These are phyloP conservation scores for Abortiporus biennis DNA, from an alignment of 1,284 basidiomycete species.

Conservation along the genomic window DNA sequence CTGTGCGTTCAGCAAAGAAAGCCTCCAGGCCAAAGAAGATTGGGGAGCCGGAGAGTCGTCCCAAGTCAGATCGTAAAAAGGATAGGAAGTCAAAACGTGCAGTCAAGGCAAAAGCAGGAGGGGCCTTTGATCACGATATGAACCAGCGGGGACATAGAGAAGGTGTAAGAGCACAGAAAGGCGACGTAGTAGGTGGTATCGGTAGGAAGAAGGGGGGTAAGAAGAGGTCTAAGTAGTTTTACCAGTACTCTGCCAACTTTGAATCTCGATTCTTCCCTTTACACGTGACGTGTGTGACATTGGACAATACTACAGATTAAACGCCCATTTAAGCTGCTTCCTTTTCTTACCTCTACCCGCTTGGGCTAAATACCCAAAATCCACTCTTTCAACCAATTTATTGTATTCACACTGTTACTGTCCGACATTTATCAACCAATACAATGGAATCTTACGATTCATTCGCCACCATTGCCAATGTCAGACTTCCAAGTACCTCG, in stretches of 20 bases:
- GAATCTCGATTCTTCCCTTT: no score
- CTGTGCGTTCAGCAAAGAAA: constrained; percentile 85
- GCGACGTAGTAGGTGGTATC: constrained; percentile 36
- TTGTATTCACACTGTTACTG: no score
- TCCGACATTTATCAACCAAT: no score
- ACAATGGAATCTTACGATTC: constrained; percentile 3
- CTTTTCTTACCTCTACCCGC: no score
- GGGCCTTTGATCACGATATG: constrained; percentile 27
- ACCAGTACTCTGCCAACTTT: no score
- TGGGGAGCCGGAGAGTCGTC: constrained; percentile 28
- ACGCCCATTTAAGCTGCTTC: no score
- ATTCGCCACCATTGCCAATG: constrained; percentile 51
- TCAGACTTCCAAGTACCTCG: constrained; percentile 49
- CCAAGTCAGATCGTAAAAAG: constrained; percentile 19
- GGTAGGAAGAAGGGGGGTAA: constrained; percentile 44
- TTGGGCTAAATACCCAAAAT: no score
- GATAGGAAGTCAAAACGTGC: constrained; percentile 13
- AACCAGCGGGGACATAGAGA: constrained; percentile 25
- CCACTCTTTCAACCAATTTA: no score
- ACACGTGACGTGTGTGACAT: no score
- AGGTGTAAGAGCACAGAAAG: constrained; percentile 32
- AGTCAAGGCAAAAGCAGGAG: constrained; percentile 13
- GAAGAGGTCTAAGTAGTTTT: no score
- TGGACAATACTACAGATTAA: no score
- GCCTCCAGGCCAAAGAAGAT: constrained; percentile 54